Base-by-base conservation (phyloP, 306 rosid species). In the Quercus bicolor region DNA sequence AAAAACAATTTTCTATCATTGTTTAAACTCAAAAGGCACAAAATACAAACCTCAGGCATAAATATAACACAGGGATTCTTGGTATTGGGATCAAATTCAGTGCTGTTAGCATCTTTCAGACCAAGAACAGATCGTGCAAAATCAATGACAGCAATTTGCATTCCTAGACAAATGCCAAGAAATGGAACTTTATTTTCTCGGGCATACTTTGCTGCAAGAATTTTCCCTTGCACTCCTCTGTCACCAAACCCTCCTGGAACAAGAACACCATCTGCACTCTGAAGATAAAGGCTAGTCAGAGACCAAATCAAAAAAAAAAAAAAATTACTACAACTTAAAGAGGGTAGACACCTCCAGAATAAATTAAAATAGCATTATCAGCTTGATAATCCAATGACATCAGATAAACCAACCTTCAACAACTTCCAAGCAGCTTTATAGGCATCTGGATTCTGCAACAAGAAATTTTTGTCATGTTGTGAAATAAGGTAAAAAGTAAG, bases 171-270 rank as follows among this genome's bases (percentile, higher is more conserved):
- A 79, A 95, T 92, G 54, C 98, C 98, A 0, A 95, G 95, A 83
- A 60, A 95, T 4, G 98, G 98, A 84, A 92, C 77, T 45, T 61
- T 85, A 21, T 86, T 76, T 78, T 95, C 98, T 79, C 98, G 85
- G 34, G 98, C 97, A 85, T 86, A 88, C 80, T 88, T 95, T 56
- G 97, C 92, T 74, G 98, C 98, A 74, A 92, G 94, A 77, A 91
- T 90, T 89, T 95, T 95, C 69, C 98, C 98, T 84, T 88, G 78
- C 72, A 95, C 91, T 84, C 98, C 98, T 83, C 98, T 88, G 78
- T 90, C 94, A 59, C 98, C 98, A 75, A 95, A 95, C 24, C 98
- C 98, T 77, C 98, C 98, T 0, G 98, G 98, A 86, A 95, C 95
- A 61, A 95, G 91, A 73, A 95, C 59, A 75, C 98, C 98, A 75